phyloP scores from a whole-genome alignment of 352 stramenopile species.

The Globisporangium ultimum region DNA sequence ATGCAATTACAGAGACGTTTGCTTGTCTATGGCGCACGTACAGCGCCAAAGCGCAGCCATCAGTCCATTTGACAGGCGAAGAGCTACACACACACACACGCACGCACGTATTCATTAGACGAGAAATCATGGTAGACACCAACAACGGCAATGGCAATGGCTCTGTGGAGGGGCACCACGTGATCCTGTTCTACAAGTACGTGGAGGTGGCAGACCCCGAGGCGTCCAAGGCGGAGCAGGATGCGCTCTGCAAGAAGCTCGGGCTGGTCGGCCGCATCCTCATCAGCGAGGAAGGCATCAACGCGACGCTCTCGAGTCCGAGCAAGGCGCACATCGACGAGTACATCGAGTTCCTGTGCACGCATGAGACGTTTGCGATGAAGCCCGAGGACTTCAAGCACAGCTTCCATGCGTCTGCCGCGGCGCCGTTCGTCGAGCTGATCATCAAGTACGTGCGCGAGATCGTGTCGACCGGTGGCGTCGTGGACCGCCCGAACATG shows the following conservation, averaged over 20 bases:
- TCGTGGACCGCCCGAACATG: conserved; percentile 49
- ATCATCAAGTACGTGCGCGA: conserved; percentile 78
- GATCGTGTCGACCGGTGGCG: conserved; percentile 63
- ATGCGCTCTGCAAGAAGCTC: conserved; percentile 47
- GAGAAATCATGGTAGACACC: not conserved
- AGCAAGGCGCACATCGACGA: conserved; percentile 40
- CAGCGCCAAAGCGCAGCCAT: not conserved
- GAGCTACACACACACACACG: not conserved
- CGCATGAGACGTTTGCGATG: conserved; percentile 51
- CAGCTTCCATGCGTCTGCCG: conserved; percentile 33
- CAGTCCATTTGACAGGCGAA: not conserved
- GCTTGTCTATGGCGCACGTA: not conserved
- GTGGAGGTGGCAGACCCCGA: conserved; percentile 36
- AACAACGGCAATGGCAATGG: not conserved
- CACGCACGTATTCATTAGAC: too few species aligned
- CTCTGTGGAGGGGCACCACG: conserved; percentile 22
- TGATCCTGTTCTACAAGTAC: conserved; percentile 85
- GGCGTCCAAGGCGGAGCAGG: conserved; percentile 42
- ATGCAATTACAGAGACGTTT: not conserved
- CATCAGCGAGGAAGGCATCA: conserved; percentile 82
- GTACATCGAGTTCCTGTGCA: conserved; percentile 61
- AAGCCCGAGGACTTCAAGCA: conserved; percentile 73
- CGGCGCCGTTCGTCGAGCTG: conserved; percentile 54
- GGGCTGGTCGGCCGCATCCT: conserved; percentile 65
- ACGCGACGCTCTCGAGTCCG: conserved; percentile 68